Percentiles rank a stretch among this genome's conserved stretches.
These are phyloP conservation scores for Podila epicladia DNA, from an alignment of 192 early-diverging fungal genomes.

Conservation along the genomic window DNA sequence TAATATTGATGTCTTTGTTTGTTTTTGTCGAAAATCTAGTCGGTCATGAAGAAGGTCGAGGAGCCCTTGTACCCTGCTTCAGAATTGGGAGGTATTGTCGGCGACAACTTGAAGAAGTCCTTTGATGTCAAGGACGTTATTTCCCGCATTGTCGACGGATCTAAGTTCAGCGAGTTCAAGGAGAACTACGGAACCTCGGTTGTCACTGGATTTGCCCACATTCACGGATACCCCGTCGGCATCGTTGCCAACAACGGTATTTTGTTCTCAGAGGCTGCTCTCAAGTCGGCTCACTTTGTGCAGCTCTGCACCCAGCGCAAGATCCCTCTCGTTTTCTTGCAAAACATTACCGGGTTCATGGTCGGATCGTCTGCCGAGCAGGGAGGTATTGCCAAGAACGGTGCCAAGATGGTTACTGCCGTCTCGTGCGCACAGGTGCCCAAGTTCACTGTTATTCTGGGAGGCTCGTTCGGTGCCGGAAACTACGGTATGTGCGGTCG, in stretches of 20 bases:
- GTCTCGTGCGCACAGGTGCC: conserved; percentile 94
- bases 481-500: conserved; percentile 99
- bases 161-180: conserved; percentile 93
- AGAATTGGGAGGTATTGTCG: conserved; percentile 96
- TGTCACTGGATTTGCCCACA: conserved; percentile 91
- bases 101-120: conserved; percentile 87
- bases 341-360: conserved; percentile 99
- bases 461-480: conserved; percentile 84
- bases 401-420: conserved; percentile 95
- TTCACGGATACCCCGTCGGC: conserved; percentile 92
- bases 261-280: conserved; percentile 90
- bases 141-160: conserved; percentile 94
- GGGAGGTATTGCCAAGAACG: conserved; percentile 97
- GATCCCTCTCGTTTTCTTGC: conserved; percentile 92
- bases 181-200: conserved; percentile 89
- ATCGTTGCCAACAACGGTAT: conserved; percentile 98
- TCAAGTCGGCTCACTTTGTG: conserved; percentile 97
- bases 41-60: conserved; percentile 63
- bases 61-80: conserved; percentile 81
- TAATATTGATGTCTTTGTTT: background rate
- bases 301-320: conserved; percentile 89
- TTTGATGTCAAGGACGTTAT: conserved; percentile 95
- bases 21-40: conserved; percentile 25
- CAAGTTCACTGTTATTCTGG: conserved; percentile 89
- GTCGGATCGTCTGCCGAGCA: conserved; percentile 94